These are phyloP conservation scores for Cetraspora pellucida DNA, from an alignment of 192 early-diverging fungal species.

Conservation along the genomic window DNA sequence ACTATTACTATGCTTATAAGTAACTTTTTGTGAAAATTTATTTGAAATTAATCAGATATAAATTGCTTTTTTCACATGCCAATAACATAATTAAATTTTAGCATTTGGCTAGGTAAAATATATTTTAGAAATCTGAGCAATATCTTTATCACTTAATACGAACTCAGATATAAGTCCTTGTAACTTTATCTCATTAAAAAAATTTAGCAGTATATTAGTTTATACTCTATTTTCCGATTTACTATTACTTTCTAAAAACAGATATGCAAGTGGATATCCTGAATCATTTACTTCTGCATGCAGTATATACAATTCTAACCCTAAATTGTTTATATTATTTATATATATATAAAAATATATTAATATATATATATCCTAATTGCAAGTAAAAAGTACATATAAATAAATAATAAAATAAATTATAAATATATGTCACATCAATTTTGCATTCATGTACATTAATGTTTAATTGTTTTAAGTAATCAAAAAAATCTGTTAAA, in stretches of 20 bases:
- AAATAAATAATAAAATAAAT: background rate
- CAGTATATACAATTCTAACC: background rate
- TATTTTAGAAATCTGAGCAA: background rate
- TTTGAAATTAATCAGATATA: background rate
- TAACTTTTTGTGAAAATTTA: background rate
- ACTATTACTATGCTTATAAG: background rate
- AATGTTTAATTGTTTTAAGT: background rate
- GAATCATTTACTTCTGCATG: no score
- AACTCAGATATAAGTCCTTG: background rate
- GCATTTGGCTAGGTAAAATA: background rate
- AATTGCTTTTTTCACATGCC: conserved; percentile 1
- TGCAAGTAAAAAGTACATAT: background rate
- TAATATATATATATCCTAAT: background rate
- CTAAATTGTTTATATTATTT: background rate
- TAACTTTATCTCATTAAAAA: background rate
- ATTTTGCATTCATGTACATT: background rate
- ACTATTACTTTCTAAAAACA: no score
- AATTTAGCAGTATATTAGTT: background rate
- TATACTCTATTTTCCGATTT: background rate
- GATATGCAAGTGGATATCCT: no score
- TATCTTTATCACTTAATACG: conserved; percentile 10
- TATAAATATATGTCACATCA: conserved; percentile 10
- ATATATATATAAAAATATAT: background rate
- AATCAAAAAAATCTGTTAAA: background rate
- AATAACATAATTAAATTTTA: background rate